Base-by-base conservation (phyloP, 331 rosid species). In the Malus hybrid region DNA sequence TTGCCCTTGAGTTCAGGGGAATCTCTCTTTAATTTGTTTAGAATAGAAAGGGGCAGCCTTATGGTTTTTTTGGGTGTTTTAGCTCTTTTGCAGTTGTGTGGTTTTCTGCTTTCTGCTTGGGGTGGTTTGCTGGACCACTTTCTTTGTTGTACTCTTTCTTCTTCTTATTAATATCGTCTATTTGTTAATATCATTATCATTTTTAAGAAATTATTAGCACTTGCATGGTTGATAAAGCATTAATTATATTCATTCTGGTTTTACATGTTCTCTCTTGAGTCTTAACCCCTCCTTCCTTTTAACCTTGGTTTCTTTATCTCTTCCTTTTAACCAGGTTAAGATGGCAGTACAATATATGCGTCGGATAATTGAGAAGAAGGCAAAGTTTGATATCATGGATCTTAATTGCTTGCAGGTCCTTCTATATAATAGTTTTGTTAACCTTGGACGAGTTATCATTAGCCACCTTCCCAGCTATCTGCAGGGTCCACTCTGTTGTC, bases 301-400 rank as follows among this genome's bases (percentile, higher is more conserved):
- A n/a, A 67, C 62, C 27, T 16, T 56, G 33, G 14, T 54, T 13
- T 27, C 39, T 55, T 15, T 19, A 36, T 36, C 27, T 34, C 28
- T 33, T 56, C 28, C 56, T 56, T 52, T 52, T 73, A 19, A 78
- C 69, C 82, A 90, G 98, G 89, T 93, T 69, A 93, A 91, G 83
- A 86, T 93, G 92, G 96, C 93, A 27, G 86, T 93, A 62, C 98
- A 90, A 67, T 93, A 93, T 82, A 93, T 90, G 97, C 86, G 97
- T 28, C 85, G 97, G 77, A 83, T 93, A 56, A 93, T 93, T 81
- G 96, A 84, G 81, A 93, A 84, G 93, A 89, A 80, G 89, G 98
- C 97, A 50, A 91, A 90, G 85, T 93, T 93, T 83, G 96, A 93
- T 83, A 93, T 91, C 54, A 90, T 89, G 98, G 81, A 86, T 84